A percentile compares a stretch with the other conserved stretches of the same genome.
Conservation (phyloP, 192 early-diverging fungal genomes). For the Dimargaris cristalligena region DNA sequence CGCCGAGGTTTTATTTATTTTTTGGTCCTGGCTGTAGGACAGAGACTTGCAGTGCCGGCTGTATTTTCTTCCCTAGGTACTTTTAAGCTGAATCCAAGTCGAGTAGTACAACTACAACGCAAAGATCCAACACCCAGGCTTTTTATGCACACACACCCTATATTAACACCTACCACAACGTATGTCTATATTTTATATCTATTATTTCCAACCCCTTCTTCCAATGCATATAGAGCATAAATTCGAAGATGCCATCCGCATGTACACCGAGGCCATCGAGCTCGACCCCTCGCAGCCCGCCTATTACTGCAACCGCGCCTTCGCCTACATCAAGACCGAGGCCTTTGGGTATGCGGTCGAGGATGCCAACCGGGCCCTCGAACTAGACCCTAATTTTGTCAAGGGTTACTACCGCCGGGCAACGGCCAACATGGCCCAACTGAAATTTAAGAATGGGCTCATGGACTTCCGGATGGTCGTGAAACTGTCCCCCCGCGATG, state of each 20-base stretch:
- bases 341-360: conserved; percentile 66
- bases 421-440: conserved; percentile 69
- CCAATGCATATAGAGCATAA: conserved; percentile 19
- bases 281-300: conserved; percentile 66
- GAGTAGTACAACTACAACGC: no score
- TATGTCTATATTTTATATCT: no score
- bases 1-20: no score
- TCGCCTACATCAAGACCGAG: conserved; percentile 72
- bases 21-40: no score
- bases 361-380: conserved; percentile 73
- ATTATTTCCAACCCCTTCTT: no score
- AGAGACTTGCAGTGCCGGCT: no score
- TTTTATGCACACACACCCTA: no score
- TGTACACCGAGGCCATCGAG: conserved; percentile 79
- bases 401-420: conserved; percentile 96
- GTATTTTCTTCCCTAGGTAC: no score
- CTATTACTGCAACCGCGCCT: conserved; percentile 84
- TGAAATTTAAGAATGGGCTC: conserved; percentile 68
- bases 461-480: conserved; percentile 57
- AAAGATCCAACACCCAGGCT: no score
- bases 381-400: conserved; percentile 58
- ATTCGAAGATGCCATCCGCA: conserved; percentile 75
- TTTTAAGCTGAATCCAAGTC: no score
- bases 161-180: no score
- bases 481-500: conserved; percentile 61